Evolutionary conservation across 805 yeast species (phyloP), one percentile per base, ranked within the genome.

Genomic region (Candida endomychidarum): DNA sequence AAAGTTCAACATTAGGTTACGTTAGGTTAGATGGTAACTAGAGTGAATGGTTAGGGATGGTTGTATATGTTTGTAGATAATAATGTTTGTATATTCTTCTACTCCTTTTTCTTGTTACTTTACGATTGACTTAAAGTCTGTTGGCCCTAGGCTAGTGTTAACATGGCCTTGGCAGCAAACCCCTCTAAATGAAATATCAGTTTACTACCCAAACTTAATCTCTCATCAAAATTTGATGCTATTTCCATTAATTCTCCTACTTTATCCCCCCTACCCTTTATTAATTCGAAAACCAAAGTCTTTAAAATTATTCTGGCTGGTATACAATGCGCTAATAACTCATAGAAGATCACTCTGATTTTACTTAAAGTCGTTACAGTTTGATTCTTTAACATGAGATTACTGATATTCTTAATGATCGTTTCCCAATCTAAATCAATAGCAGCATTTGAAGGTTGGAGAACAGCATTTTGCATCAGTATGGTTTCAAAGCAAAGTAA

Each of bases 181-280:
- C 98, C 99, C 66, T 93, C 99, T 40, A 93, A 65, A 63, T 93
- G 99, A 62, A 87, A 93, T 9, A 93, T 91, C 26, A 89, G 86
- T 61, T 93, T 93, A 43, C 77, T 77, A 2, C 98, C 99, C 43
- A 85, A 65, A 42, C 89, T 78, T 44, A 93, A 70, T 42, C 99
- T 75, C 53, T 93, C 96, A 56, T 93, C 99, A 52, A 78, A 83
- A 1, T 71, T 55, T 2, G 95, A 76, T 2, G 84, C 83, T 4
- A 79, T 63, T 7, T 75, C 75, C 8, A 85, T 76, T 24, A 86
- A 65, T 5, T 61, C 67, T n/a, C 59, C 45, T 31, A 75, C 72
- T 2, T 70, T 57, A 0, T 51, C 43, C 6, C 40, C 43, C 17
- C 53, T 40, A 27, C 50, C 48, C 11, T 57, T 53, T 33, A 79